Conservation (phyloP, 352 stramenopile genomes). For the Pseudoperonospora humuli region DNA sequence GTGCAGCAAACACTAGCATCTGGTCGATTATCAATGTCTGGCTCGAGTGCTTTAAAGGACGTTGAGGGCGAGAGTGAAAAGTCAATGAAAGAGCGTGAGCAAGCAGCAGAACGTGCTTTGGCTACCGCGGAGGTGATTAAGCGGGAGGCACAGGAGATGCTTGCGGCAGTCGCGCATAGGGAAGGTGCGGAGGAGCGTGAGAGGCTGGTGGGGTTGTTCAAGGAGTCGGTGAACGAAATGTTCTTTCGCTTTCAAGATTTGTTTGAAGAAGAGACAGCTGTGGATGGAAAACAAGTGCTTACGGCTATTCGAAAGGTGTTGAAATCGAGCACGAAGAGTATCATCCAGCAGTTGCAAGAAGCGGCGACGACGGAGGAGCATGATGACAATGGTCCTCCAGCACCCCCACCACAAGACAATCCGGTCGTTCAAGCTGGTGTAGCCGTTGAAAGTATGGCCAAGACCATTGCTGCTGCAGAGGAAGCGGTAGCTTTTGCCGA, state of each 20-base stretch:
- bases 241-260: constrained; percentile 78
- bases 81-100: constrained; percentile 27
- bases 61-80: constrained; percentile 18
- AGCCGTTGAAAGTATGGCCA: constrained; percentile 3
- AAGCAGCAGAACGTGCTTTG: constrained; percentile 37
- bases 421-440: background rate
- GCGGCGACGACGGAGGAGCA: constrained; percentile 21
- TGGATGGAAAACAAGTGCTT: constrained; percentile 68
- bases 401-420: constrained; percentile 17
- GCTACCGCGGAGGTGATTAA: constrained; percentile 46
- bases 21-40: constrained; percentile 19
- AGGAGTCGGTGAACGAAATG: constrained; percentile 73
- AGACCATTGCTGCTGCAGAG: constrained; percentile 9
- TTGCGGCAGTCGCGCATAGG: constrained; percentile 20
- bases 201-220: constrained; percentile 48
- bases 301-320: constrained; percentile 68
- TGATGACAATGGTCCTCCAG: constrained; percentile 34
- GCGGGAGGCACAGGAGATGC: constrained; percentile 46
- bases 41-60: constrained; percentile 13
- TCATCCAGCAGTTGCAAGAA: constrained; percentile 47
- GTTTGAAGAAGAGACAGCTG: constrained; percentile 53
- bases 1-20: constrained; percentile 33
- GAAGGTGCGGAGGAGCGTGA: constrained; percentile 24
- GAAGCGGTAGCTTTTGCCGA: background rate
- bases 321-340: constrained; percentile 69